Evolutionary conservation across 2,329 filamentous ascomycete genomes (phyloP), one percentile per base, ranked within the genome.

Genomic region (Penicillium janthinellum): DNA sequence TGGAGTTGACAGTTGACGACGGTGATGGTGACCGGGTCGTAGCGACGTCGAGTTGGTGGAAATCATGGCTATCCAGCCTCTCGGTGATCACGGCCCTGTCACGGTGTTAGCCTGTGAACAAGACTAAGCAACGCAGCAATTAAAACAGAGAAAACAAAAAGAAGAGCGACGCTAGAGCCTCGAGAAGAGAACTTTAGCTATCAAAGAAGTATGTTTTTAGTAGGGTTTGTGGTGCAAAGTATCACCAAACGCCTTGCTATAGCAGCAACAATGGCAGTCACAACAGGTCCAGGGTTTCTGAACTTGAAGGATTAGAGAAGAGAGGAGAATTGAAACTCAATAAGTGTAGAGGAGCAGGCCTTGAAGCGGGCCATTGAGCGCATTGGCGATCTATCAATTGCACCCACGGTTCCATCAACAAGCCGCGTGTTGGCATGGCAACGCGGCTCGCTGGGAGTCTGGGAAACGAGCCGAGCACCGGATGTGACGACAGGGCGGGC

Each of bases 1-100:
- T 66, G 91, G 90, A 73, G 90, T 94, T 72, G 92, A 96, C 73
- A 91, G 89, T 82, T 96, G 92, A 81, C 92, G 90, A 77, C 91
- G 86, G 81, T 96, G 86, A 81, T 96, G 92, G 79, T 87, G 84
- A 80, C 86, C 86, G 77, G 88, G 86, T 78, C 88, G 63, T 61
- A 64, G 63, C 60, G 64, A 66, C 45, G 64, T 64, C 58, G 67
- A 59, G 52, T 60, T 59, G 58, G 59, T 59, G 57, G 63, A 59
- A 56, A 65, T 64, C 65, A 67, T 67, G 69, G 70, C 70, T 71
- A 63, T 63, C 63, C 63, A 67, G 71, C 71, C 66, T 60, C 56
- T 68, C 70, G 70, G 69, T 62, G 64, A 65, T 50, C 61, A 66
- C 59, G 64, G 60, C 88, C 89, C 89, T 90, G 89, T 88, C 83